Conservation (phyloP, 2,329 filamentous ascomycete genomes). For the Exserohilum turcica region DNA sequence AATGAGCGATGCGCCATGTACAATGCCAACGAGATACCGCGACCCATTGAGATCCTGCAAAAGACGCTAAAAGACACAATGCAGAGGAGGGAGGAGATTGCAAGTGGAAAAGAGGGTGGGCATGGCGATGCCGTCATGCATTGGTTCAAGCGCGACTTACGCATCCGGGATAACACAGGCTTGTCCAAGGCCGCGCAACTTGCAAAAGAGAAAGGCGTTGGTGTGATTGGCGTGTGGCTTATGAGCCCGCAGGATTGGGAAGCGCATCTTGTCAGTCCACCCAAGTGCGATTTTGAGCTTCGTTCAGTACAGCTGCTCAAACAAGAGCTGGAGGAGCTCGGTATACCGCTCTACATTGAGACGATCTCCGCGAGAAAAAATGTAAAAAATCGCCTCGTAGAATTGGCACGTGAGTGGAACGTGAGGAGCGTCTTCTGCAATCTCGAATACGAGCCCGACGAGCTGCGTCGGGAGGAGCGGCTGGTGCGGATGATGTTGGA, state of each 20-base stretch:
- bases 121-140: constrained; percentile 72
- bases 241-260: constrained; percentile 83
- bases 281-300: constrained; percentile 80
- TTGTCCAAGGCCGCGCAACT: constrained; percentile 69
- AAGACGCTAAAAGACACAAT: constrained; percentile 66
- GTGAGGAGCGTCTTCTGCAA: constrained; percentile 79
- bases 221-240: constrained; percentile 77
- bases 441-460: constrained; percentile 90
- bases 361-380: constrained; percentile 69
- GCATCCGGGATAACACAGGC: constrained; percentile 73
- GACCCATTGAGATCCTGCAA: constrained; percentile 73
- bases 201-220: constrained; percentile 70
- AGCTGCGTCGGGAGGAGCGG: constrained; percentile 75
- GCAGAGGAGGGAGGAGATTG: constrained; percentile 57
- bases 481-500: constrained; percentile 66
- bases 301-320: constrained; percentile 70
- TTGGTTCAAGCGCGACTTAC: constrained; percentile 88
- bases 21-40: constrained; percentile 68
- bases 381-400: constrained; percentile 65
- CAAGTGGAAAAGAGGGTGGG: constrained; percentile 19
- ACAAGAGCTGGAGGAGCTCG: constrained; percentile 67
- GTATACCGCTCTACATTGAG: constrained; percentile 80
- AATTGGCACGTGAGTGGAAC: constrained; percentile 72
- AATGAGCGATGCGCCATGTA: constrained; percentile 78
- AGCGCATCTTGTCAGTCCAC: constrained; percentile 75